Evolutionary conservation across 1,284 basidiomycete species (phyloP).

Genomic region (Inonotus obliquus): DNA sequence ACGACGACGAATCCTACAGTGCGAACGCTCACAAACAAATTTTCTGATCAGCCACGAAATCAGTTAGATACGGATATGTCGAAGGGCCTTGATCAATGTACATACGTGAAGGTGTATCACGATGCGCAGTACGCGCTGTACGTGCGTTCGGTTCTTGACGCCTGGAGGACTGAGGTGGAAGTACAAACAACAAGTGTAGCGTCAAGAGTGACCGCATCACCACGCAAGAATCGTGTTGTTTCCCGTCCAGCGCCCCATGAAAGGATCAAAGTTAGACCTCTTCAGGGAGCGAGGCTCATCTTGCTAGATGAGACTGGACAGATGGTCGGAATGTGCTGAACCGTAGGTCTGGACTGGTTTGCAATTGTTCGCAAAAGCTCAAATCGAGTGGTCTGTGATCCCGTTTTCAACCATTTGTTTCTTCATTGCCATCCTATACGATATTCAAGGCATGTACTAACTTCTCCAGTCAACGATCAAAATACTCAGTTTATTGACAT

Average conservation of each 20-base stretch:
- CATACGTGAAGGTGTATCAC: conserved; percentile 62
- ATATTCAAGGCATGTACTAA: too few species aligned
- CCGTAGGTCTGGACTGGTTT: background rate
- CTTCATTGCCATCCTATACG: too few species aligned
- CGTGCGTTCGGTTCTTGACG: conserved; percentile 47
- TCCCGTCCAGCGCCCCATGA: background rate
- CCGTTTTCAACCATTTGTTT: background rate
- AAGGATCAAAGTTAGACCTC: conserved; percentile 9
- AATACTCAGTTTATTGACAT: too few species aligned
- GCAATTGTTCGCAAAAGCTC: background rate
- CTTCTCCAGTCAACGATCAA: too few species aligned
- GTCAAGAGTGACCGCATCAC: background rate
- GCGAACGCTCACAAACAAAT: conserved; percentile 10
- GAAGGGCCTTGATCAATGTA: conserved; percentile 31
- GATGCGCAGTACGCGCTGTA: conserved; percentile 44
- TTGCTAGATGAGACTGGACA: conserved; percentile 10
- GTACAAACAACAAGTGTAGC: background rate
- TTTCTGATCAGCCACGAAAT: background rate
- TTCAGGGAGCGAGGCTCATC: conserved; percentile 7
- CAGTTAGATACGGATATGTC: conserved; percentile 19
- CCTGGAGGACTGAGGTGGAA: conserved; percentile 34
- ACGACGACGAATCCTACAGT: conserved; percentile 20
- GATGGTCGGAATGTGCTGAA: conserved; percentile 8
- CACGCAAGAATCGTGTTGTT: background rate
- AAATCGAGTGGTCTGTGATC: background rate